Evolutionary conservation across 2,329 filamentous ascomycete genomes (phyloP), one percentile per base, ranked within the genome.

Genomic region (Colletotrichum nymphaeae): DNA sequence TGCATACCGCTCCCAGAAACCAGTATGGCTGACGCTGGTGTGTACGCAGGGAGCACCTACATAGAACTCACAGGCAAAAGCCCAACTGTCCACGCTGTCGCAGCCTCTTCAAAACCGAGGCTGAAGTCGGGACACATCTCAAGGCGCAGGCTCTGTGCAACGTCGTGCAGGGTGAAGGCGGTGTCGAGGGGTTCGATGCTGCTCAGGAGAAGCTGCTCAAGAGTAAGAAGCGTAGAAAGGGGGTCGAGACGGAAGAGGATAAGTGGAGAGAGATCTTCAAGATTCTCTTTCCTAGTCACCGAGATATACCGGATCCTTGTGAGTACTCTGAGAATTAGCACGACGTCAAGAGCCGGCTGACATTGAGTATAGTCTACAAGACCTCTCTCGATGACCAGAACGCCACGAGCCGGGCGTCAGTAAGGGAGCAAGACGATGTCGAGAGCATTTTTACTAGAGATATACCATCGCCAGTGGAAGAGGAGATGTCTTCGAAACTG

Each of bases 61-160:
- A 69, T 35, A 63, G 67, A 5, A 64, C 19, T 2, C 67, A 69
- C n/a, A 46, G 32, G 9, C 67, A 64, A 1, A 52, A 64, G 14
- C 58, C 59, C 2, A 69, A 64, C 35, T 69, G 67, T 26, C 37
- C 59, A 5, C 67, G 67, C 6, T 69, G 67, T 26, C 59, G 52
- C 2, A 7, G 2, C 2, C n/a, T 35, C 2, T 69, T 64, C 53
- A 2, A 19, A 4, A 32, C 30, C 0, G 52, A 69, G 7, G 19
- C 9, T 0, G 32, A 57, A 0, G 49, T 49, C 0, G 5, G 22
- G 0, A 6, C 6, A 1, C 67, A 69, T 8, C 19, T 69, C 4
- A 56, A 69, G 12, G 56, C 59, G 8, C 12, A 46, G 1, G 26
- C 1, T 5, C 42, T 49, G 1, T 69, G 67, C 22, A n/a, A 63